Conservation (phyloP, 768 basidiomycete species). For the Panus rudis region DNA sequence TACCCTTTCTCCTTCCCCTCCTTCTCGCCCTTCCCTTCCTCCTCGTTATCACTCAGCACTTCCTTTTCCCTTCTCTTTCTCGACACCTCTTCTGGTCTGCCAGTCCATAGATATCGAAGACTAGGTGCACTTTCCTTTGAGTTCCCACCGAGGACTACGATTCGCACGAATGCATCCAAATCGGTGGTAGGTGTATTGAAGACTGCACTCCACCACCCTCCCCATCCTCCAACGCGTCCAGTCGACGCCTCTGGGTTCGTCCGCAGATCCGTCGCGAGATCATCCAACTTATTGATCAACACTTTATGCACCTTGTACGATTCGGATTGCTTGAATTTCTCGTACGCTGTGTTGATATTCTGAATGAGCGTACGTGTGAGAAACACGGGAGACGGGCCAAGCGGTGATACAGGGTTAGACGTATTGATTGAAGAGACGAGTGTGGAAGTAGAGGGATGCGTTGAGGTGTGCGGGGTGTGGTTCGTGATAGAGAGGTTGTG, state of each 20-base stretch:
- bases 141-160: slow-evolving; percentile 31
- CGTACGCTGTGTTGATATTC: slow-evolving; percentile 41
- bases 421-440: slow-evolving; percentile 2
- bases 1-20: slow-evolving; percentile 25
- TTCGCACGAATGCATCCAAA: slow-evolving; percentile 42
- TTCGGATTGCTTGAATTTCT: slow-evolving; percentile 39
- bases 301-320: slow-evolving; percentile 57
- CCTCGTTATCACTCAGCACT: slow-evolving; percentile 29
- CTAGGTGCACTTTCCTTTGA: slow-evolving; percentile 27
- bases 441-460: slow-evolving; percentile 12
- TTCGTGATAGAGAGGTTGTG: slow-evolving; percentile 13
- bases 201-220: too few relatives aligned
- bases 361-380: slow-evolving; percentile 43
- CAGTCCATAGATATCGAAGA: slow-evolving; percentile 29
- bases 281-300: slow-evolving; percentile 54
- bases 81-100: slow-evolving; percentile 24
- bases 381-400: slow-evolving; percentile 14
- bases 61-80: slow-evolving; percentile 31
- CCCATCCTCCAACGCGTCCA: slow-evolving; percentile 16
- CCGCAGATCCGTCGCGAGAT: slow-evolving; percentile 35
- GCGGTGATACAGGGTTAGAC: background rate
- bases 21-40: slow-evolving; percentile 28
- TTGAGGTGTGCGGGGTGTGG: slow-evolving; percentile 5
- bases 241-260: slow-evolving; percentile 16
- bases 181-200: slow-evolving; percentile 45